Conservation (phyloP, 805 yeast species). For the Kluyveromyces starmeri region DNA sequence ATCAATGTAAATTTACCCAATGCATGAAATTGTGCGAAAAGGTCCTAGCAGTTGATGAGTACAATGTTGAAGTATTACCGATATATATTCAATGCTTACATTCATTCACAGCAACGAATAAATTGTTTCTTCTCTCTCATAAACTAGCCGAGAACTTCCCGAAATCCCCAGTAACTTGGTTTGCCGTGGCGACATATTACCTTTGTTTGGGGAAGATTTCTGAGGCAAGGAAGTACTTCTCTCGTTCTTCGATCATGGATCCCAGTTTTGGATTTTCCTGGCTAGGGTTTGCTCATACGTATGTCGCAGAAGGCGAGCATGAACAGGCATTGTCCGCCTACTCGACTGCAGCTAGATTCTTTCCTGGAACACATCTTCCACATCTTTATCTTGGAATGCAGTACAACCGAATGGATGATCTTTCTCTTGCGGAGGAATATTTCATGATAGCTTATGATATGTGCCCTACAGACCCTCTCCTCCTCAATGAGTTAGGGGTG, state of each 20-base stretch:
- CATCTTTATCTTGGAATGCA: conserved; percentile 92
- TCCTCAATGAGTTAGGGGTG: conserved; percentile 89
- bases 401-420: conserved; percentile 78
- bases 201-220: conserved; percentile 58
- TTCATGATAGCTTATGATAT: conserved; percentile 63
- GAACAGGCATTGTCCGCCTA: conserved; percentile 97
- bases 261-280: conserved; percentile 93
- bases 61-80: conserved; percentile 65
- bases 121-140: conserved; percentile 72
- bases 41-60: conserved; percentile 46
- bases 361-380: conserved; percentile 87
- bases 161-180: conserved; percentile 75
- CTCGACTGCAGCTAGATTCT: conserved; percentile 87
- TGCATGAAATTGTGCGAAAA: conserved; percentile 71
- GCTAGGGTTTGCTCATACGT: conserved; percentile 97
- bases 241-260: conserved; percentile 78
- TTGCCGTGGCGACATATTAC: conserved; percentile 87
- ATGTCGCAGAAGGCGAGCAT: conserved; percentile 97
- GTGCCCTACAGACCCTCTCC: conserved; percentile 77
- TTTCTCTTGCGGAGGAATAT: conserved; percentile 79
- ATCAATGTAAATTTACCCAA: conserved; percentile 69
- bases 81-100: conserved; percentile 74
- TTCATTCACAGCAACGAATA: conserved; percentile 77
- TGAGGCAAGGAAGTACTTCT: conserved; percentile 82
- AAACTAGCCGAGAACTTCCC: conserved; percentile 81